Conservation (phyloP, 2,329 filamentous ascomycete species). For the Neofusicoccum parvum region DNA sequence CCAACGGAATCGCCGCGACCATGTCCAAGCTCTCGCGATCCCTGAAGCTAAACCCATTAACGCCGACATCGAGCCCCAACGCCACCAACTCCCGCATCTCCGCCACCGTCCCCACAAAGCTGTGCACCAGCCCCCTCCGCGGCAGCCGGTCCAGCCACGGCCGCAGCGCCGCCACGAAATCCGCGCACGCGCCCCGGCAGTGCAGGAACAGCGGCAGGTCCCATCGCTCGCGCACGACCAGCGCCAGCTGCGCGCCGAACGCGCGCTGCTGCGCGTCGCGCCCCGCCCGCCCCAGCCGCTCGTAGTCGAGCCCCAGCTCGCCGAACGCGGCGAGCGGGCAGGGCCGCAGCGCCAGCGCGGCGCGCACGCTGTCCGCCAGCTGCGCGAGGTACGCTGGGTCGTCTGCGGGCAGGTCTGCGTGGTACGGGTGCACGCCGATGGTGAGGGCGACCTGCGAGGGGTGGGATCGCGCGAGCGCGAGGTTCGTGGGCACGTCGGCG, state of each 20-base stretch:
- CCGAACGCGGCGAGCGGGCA: conserved; percentile 49
- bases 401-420: conserved; percentile 45
- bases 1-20: conserved; percentile 45
- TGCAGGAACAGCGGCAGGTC: conserved; percentile 47
- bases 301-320: conserved; percentile 56
- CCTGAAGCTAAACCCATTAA: conserved; percentile 54
- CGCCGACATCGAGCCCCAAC: conserved; percentile 48
- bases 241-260: conserved; percentile 47
- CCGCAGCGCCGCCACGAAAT: conserved; percentile 47
- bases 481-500: conserved; percentile 41
- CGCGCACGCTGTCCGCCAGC: conserved; percentile 22
- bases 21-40: conserved; percentile 45
- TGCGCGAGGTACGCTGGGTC: conserved; percentile 31
- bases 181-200: conserved; percentile 45
- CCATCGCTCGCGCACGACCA: conserved; percentile 34
- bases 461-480: conserved; percentile 25
- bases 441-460: conserved; percentile 44
- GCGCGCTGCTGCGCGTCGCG: conserved; percentile 46
- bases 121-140: conserved; percentile 43
- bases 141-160: conserved; percentile 44
- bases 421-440: conserved; percentile 55
- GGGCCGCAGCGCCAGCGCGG: conserved; percentile 25
- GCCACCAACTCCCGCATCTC: conserved; percentile 46
- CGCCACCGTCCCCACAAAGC: conserved; percentile 41
- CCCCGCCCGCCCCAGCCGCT: conserved; percentile 46